Evolutionary conservation across 768 basidiomycete genomes (phyloP).

Genomic region (Tylopilus sp.): DNA sequence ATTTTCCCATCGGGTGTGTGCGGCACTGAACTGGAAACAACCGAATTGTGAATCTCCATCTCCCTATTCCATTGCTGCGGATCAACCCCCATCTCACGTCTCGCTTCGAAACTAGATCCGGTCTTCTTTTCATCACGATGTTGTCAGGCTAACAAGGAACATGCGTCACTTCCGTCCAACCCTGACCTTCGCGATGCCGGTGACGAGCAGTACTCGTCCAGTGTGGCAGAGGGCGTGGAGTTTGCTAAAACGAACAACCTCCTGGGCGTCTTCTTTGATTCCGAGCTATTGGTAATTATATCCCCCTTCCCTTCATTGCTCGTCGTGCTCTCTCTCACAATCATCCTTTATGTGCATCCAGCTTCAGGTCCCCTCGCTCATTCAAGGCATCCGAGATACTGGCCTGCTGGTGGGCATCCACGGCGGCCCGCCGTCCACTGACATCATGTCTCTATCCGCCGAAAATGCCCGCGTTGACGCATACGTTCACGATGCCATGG

Average conservation of each 20-base stretch:
- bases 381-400: slow-evolving; percentile 83
- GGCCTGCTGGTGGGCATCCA: slow-evolving; percentile 86
- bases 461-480: slow-evolving; percentile 63
- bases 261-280: slow-evolving; percentile 87
- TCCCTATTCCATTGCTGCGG: slow-evolving; percentile 17
- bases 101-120: slow-evolving; percentile 59
- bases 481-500: slow-evolving; percentile 56
- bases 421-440: slow-evolving; percentile 49
- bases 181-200: slow-evolving; percentile 40
- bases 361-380: slow-evolving; percentile 86
- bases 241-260: slow-evolving; percentile 92
- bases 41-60: slow-evolving; percentile 74
- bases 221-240: slow-evolving; percentile 87
- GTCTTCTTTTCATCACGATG: slow-evolving; percentile 93
- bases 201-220: slow-evolving; percentile 50
- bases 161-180: slow-evolving; percentile 38
- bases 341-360: slow-evolving; percentile 14
- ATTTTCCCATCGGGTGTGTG: slow-evolving; percentile 86
- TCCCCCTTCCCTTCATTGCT: too few species aligned
- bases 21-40: slow-evolving; percentile 97
- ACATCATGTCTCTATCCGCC: slow-evolving; percentile 35
- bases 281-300: slow-evolving; percentile 80
- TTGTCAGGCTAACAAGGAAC: slow-evolving; percentile 50
- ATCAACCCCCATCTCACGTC: slow-evolving; percentile 18
- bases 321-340: too few species aligned